phyloP scores from a whole-genome alignment of 192 early-diverging fungal species.

The Entomortierella parvispora region DNA sequence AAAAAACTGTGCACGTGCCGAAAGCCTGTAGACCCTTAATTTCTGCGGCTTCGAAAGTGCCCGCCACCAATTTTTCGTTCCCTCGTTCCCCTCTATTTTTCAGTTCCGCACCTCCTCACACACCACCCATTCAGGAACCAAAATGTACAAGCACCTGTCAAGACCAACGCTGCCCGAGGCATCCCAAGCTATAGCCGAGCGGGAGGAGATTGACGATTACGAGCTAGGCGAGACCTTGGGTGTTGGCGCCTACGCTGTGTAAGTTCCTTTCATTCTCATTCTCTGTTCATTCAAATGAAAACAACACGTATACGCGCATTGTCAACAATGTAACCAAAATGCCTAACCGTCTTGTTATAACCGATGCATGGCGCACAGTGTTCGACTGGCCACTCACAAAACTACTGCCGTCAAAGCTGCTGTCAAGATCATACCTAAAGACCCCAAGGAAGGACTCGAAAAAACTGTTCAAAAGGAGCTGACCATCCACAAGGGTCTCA shows the following conservation, averaged over 20 bases:
- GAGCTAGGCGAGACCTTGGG: constrained; percentile 47
- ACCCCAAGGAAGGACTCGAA: constrained; percentile 22
- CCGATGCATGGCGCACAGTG: constrained; percentile 37
- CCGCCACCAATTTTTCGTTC: no score
- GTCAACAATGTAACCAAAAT: no score
- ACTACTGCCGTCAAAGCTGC: constrained; percentile 57
- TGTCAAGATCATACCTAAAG: constrained; percentile 69
- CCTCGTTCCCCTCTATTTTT: no score
- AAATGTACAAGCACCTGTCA: constrained; percentile 47
- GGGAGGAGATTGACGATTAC: constrained; percentile 45
- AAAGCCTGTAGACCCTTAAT: no score
- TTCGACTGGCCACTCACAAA: constrained; percentile 62
- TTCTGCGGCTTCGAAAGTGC: no score
- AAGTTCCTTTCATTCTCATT: background rate
- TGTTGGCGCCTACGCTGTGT: constrained; percentile 52
- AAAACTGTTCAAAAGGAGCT: constrained; percentile 63
- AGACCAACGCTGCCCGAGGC: constrained; percentile 43
- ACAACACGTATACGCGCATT: background rate
- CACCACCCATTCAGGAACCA: no score
- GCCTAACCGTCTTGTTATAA: no score
- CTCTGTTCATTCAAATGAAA: background rate
- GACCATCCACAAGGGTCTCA: constrained; percentile 56
- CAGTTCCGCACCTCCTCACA: no score
- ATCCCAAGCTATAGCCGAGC: constrained; percentile 38
- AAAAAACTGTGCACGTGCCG: no score